Percentiles rank a stretch among this genome's conserved stretches.
Conservation (phyloP, 495 filamentous ascomycete genomes). For the Podospora pseudopauciseta region DNA sequence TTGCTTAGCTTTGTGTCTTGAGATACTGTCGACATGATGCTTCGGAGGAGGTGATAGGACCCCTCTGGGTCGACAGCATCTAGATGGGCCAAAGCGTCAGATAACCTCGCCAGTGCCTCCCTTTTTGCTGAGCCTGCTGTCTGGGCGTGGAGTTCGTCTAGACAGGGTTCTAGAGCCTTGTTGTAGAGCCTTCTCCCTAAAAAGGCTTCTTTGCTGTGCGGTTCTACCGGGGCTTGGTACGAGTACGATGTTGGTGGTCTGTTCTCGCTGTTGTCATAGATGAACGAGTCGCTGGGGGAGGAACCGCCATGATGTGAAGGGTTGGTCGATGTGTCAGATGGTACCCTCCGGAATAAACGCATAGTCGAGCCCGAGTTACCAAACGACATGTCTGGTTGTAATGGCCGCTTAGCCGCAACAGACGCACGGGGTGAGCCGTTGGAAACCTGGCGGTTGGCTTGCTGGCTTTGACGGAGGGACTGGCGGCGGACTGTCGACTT, state of each 20-base stretch:
- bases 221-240: slow-evolving; percentile 39
- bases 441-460: slow-evolving; percentile 33
- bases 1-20: slow-evolving; percentile 42
- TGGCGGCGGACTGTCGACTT: slow-evolving; percentile 51
- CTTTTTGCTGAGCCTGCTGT: slow-evolving; percentile 70
- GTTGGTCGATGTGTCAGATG: slow-evolving; percentile 60
- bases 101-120: slow-evolving; percentile 74
- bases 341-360: slow-evolving; percentile 80
- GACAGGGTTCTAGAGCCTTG: slow-evolving; percentile 71
- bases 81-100: slow-evolving; percentile 77
- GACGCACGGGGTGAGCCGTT: slow-evolving; percentile 45
- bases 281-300: slow-evolving; percentile 30
- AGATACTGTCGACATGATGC: slow-evolving; percentile 51
- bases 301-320: slow-evolving; percentile 32
- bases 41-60: slow-evolving; percentile 74
- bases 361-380: slow-evolving; percentile 88
- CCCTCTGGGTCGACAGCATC: slow-evolving; percentile 90
- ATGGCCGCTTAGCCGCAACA: slow-evolving; percentile 66
- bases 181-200: slow-evolving; percentile 75
- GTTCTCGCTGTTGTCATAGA: slow-evolving; percentile 37
- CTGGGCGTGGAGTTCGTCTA: slow-evolving; percentile 78
- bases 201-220: slow-evolving; percentile 71
- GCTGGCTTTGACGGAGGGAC: slow-evolving; percentile 30
- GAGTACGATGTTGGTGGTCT: slow-evolving; percentile 28
- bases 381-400: slow-evolving; percentile 79